Evolutionary conservation across 2,329 filamentous ascomycete species (phyloP), one percentile per base, ranked within the genome.

Genomic region (Nemania serpens): DNA sequence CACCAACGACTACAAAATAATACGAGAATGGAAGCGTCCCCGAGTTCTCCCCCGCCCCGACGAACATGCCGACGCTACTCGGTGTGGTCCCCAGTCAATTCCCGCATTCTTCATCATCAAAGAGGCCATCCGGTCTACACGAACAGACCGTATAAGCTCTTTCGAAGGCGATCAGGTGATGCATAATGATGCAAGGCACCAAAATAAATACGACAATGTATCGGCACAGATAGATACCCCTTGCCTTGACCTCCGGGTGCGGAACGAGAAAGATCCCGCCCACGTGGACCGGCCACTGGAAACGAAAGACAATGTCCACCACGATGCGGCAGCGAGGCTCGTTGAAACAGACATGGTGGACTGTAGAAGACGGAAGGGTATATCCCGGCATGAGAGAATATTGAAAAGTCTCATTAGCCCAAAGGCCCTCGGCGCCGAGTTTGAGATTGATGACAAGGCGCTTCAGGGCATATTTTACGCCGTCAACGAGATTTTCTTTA

Each of bases 401-500:
- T 76, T 88, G 18, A 80, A 81, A 61, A 80, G 81, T 25, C 79
- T 88, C 51, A 85, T 88, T 69, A 80, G 77, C 54, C 83, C 80
- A 5, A 81, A 79, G 59, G 75, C 76, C 6, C 73, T 74, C 5
- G 74, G 76, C 5, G 76, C 77, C 18, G 78, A 81, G 41, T 84
- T 85, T 51, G 75, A 77, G 1, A 79, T 88, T 34, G 85, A 88
- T 73, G 80, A 87, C 66, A 76, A 79, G 13, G 83, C 84, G 3
- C 77, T 88, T 1, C 77, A 80, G 49, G 81, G 79, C 69, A 86
- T 88, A 64, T 84, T 88, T 69, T 82, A 79, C 11, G 81, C 85
- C 9, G 82, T 82, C 45, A 87, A 89, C 73, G 82, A 84, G 55
- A 78, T 88, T 45, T 88, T 89, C 75, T 89, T 89, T 73, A 76